Evolutionary conservation across 495 filamentous ascomycete genomes (phyloP).

Genomic region (Daldinia bambusicola): DNA sequence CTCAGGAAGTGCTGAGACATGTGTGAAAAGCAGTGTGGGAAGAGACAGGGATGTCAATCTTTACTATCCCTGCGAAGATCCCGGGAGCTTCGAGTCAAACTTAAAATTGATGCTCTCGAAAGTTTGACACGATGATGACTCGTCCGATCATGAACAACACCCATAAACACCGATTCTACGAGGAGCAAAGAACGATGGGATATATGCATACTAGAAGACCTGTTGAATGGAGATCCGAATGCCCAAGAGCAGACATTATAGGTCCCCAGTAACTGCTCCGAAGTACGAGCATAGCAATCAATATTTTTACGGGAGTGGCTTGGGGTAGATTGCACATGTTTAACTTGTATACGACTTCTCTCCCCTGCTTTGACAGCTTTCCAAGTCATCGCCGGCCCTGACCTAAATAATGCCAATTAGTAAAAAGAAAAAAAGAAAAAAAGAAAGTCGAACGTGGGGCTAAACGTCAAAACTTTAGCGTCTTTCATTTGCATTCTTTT

Average conservation of each 20-base stretch:
- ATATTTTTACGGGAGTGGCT: conserved; percentile 5
- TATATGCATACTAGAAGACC: not conserved
- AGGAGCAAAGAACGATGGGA: not conserved
- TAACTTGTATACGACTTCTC: conserved; percentile 3
- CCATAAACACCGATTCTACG: not conserved
- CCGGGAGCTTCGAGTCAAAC: conserved; percentile 8
- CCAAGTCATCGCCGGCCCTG: not conserved
- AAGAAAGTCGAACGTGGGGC: conserved; percentile 2
- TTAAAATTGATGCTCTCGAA: conserved; percentile 12
- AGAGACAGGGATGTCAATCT: conserved; percentile 2
- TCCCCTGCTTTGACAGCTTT: not conserved
- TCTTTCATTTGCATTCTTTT: conserved; percentile 2
- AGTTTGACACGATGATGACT: conserved; percentile 20
- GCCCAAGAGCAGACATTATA: too few relatives aligned
- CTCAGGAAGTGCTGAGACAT: not conserved
- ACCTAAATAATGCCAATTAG: not conserved
- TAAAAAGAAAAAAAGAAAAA: conserved; percentile 9
- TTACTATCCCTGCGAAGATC: conserved; percentile 12
- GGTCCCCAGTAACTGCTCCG: not conserved
- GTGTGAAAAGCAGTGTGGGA: not conserved
- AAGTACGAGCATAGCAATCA: not conserved
- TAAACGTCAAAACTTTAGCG: not conserved
- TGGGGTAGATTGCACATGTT: not conserved
- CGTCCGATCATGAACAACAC: not conserved
- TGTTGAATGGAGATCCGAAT: not conserved